Evolutionary conservation across 352 stramenopile species (phyloP).

Genomic region (Pythium apleroticum): DNA sequence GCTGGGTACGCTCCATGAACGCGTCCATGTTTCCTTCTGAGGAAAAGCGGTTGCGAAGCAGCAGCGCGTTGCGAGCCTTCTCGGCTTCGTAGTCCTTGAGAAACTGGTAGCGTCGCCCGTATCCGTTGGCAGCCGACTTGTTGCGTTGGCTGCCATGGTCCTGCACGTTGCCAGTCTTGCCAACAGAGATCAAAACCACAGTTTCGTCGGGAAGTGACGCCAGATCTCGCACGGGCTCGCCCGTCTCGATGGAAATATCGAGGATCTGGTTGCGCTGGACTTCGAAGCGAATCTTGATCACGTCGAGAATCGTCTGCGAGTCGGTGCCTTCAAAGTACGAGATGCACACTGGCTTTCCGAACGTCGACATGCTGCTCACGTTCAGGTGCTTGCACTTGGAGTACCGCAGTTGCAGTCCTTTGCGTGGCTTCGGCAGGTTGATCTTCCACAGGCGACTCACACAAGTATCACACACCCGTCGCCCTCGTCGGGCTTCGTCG

Average conservation of each 20-base stretch:
- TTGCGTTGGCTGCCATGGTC: conserved; percentile 31
- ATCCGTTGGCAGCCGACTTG: conserved; percentile 27
- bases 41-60: conserved; percentile 52
- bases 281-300: conserved; percentile 79
- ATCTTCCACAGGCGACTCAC: conserved; percentile 80
- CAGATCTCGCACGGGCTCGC: conserved; percentile 62
- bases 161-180: conserved; percentile 77
- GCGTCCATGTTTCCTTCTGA: conserved; percentile 51
- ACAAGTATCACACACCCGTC: conserved; percentile 74
- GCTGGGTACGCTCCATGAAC: conserved; percentile 30
- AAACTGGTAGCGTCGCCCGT: conserved; percentile 23
- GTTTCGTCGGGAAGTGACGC: conserved; percentile 55
- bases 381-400: conserved; percentile 67
- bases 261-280: conserved; percentile 76
- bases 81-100: conserved; percentile 28
- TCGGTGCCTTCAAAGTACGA: conserved; percentile 83
- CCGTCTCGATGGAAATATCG: conserved; percentile 71
- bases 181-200: conserved; percentile 73
- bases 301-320: conserved; percentile 62
- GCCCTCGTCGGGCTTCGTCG: conserved; percentile 53
- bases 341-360: conserved; percentile 75
- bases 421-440: conserved; percentile 70
- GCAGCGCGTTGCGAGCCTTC: conserved; percentile 13
- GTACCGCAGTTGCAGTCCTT: conserved; percentile 46
- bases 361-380: conserved; percentile 77